Conservation (phyloP, 2,329 filamentous ascomycete species). For the Verruconis gallopava region DNA sequence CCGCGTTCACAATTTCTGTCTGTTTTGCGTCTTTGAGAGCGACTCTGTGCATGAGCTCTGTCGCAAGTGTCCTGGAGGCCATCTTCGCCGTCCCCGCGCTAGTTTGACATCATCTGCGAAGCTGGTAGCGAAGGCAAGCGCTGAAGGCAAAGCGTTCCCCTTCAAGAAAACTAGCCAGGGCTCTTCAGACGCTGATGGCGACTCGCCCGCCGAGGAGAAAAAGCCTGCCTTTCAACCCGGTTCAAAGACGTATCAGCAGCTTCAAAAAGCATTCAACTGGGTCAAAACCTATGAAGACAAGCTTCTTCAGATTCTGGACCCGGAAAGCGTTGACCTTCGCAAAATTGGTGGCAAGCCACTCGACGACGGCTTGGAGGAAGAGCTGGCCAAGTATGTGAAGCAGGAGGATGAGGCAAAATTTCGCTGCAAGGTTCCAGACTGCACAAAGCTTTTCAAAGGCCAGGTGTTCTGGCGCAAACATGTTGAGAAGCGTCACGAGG, state of each 20-base stretch:
- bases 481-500: constrained; percentile 84
- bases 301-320: constrained; percentile 81
- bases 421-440: constrained; percentile 91
- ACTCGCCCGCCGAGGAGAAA: constrained; percentile 56
- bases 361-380: constrained; percentile 77
- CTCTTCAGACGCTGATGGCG: constrained; percentile 52
- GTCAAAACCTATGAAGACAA: constrained; percentile 98
- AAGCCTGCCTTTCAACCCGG: constrained; percentile 53
- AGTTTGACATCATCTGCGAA: constrained; percentile 75
- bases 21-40: constrained; percentile 98
- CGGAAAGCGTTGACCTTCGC: constrained; percentile 71
- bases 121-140: constrained; percentile 73
- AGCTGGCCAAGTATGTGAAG: constrained; percentile 78
- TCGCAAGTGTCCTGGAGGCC: constrained; percentile 92
- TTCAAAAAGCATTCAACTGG: constrained; percentile 95
- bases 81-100: constrained; percentile 78
- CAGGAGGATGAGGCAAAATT: constrained; percentile 97
- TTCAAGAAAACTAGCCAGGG: constrained; percentile 59
- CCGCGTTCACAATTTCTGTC: constrained; percentile 96
- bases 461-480: constrained; percentile 97
- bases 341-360: constrained; percentile 82
- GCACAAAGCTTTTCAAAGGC: constrained; percentile 93
- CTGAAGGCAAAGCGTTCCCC: constrained; percentile 70
- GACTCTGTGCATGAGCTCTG: constrained; percentile 94
- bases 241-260: constrained; percentile 76